These are phyloP conservation scores for Gliomastix tumulicola DNA, from an alignment of 2,329 filamentous ascomycete species.

Conservation along the genomic window DNA sequence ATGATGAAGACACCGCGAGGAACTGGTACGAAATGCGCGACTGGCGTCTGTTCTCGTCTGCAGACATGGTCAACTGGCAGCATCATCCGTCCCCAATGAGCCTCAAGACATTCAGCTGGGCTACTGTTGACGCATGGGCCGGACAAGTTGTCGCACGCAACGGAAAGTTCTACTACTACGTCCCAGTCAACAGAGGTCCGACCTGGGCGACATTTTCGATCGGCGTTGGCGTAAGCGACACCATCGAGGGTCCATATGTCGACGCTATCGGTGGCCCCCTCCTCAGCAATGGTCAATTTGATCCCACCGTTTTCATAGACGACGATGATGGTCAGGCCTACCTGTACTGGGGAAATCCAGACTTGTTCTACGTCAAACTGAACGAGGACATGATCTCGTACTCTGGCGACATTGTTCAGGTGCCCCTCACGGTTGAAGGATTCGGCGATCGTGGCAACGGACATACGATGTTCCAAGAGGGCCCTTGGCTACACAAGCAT, in stretches of 20 bases:
- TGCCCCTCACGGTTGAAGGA: slow-evolving; percentile 9
- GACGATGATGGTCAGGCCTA: slow-evolving; percentile 34
- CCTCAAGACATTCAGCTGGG: slow-evolving; percentile 22
- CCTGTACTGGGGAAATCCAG: slow-evolving; percentile 32
- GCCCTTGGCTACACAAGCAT: slow-evolving; percentile 21
- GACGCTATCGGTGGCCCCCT: slow-evolving; percentile 24
- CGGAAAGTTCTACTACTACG: slow-evolving; percentile 24
- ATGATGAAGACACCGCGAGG: slow-evolving; percentile 18
- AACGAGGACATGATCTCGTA: slow-evolving; percentile 32
- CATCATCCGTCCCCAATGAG: slow-evolving; percentile 15
- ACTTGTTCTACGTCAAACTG: slow-evolving; percentile 27
- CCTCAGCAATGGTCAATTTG: slow-evolving; percentile 25
- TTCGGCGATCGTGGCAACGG: slow-evolving; percentile 9
- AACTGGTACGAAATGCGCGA: slow-evolving; percentile 18
- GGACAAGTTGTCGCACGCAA: slow-evolving; percentile 20
- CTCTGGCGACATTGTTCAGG: slow-evolving; percentile 12
- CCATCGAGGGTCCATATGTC: slow-evolving; percentile 22
- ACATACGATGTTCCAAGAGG: slow-evolving; percentile 20
- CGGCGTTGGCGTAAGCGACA: slow-evolving; percentile 23
- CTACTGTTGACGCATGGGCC: slow-evolving; percentile 21
- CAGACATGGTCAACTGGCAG: slow-evolving; percentile 26
- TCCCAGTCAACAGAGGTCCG: slow-evolving; percentile 13
- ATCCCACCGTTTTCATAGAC: slow-evolving; percentile 31
- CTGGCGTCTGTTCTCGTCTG: slow-evolving; percentile 23
- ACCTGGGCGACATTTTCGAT: no score